Conservation (phyloP, 2,329 filamentous ascomycete species). For the Stagonosporopsis rhizophila region DNA sequence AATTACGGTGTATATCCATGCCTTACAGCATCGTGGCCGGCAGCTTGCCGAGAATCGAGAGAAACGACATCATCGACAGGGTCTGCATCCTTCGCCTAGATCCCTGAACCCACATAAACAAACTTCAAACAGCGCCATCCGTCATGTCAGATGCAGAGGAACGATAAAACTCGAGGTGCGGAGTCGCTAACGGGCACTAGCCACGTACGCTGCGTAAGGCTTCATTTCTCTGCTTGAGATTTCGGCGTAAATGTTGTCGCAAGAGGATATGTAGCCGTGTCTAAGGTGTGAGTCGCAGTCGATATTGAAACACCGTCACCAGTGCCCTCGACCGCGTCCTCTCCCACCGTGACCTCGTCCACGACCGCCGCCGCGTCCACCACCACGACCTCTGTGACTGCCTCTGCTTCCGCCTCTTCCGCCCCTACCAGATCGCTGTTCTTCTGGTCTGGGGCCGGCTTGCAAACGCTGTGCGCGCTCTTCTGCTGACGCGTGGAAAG, state of each 20-base stretch:
- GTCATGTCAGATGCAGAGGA: slow-evolving; percentile 28
- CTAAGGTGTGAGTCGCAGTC: slow-evolving; percentile 1
- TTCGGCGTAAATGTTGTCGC: slow-evolving; percentile 5
- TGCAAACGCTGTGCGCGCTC: slow-evolving; percentile 58
- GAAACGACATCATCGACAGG: slow-evolving; percentile 33
- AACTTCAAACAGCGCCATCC: slow-evolving; percentile 20
- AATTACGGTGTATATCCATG: slow-evolving; percentile 14
- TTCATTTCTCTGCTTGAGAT: slow-evolving; percentile 11
- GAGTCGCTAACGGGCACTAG: slow-evolving; percentile 25
- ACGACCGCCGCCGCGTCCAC: slow-evolving; percentile 31
- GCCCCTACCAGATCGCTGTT: slow-evolving; percentile 37
- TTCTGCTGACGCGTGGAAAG: slow-evolving; percentile 75
- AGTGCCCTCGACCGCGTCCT: slow-evolving; percentile 37
- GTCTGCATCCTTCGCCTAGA: slow-evolving; percentile 19
- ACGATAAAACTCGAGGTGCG: slow-evolving; percentile 16
- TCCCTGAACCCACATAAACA: slow-evolving; percentile 23
- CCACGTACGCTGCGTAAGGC: slow-evolving; percentile 26
- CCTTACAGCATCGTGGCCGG: slow-evolving; percentile 10
- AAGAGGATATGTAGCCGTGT: slow-evolving; percentile 1
- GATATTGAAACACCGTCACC: slow-evolving; percentile 21
- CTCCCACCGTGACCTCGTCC: slow-evolving; percentile 29
- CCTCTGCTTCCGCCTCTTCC: slow-evolving; percentile 38
- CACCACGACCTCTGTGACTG: slow-evolving; percentile 33
- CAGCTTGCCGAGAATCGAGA: slow-evolving; percentile 4
- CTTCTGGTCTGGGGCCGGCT: slow-evolving; percentile 38